Base-by-base conservation (phyloP, 768 basidiomycete genomes). In the Peribolospora kevripleyi region DNA sequence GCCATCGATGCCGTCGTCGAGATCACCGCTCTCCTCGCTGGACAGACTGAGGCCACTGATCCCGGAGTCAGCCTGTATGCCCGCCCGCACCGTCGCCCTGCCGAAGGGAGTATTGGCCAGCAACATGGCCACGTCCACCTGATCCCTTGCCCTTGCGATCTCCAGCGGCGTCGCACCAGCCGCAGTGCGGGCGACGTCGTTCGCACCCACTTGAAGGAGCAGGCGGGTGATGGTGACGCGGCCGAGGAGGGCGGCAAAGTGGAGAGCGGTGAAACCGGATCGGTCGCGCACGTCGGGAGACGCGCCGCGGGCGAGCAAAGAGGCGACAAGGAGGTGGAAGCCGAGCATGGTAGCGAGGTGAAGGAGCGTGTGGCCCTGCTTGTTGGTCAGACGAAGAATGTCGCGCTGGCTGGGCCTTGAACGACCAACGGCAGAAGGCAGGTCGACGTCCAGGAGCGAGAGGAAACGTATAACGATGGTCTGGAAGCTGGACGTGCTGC, bases 201-300 rank as follows among this genome's bases (percentile, higher is more conserved):
- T 80, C 0, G 91, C 91, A 40, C 85, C 85, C 40, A 78, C 84
- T 8, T 74, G 70, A n/a, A 91, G 62, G 40, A 98, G 71, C 5
- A 80, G 66, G 49, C 72, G 69, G 2, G 76, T 74, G 66, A 84
- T 87, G 8, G 74, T 71, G 53, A 71, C 69, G 10, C 81, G 78
- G 36, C 74, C 74, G 6, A 70, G 71, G 42, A 90, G 68, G 0
- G 77, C 80, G 13, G 88, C 83, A 62, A 90, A 82, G 68, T 90
- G 84, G 42, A 95, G 69, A 0, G 93, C 77, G 0, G 90, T 97
- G 65, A 75, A 85, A 10, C 91, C 91, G 66, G 87, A 91, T 50
- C 76, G 73, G 67, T 98, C 93, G 51, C 84, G 78, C 10, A 73
- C 74, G 64, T 97, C 86, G 53, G 88, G 60, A 64, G 88, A 84